phyloP scores from a whole-genome alignment of 1,139 yeast genomes.

The Blastobotrys ciferrii region DNA sequence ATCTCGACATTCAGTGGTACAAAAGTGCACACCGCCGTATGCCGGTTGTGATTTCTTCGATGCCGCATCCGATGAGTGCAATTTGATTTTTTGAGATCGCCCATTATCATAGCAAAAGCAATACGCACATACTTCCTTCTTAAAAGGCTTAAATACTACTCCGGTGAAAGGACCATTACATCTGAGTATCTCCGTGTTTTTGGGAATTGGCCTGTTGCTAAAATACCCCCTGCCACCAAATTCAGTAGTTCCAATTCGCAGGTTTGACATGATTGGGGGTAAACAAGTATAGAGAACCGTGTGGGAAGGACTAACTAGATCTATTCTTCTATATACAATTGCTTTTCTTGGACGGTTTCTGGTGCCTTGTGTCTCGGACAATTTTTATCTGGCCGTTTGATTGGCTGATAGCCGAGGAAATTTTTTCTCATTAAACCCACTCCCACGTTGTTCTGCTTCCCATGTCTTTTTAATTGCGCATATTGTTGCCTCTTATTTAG shows the following conservation, averaged over 20 bases:
- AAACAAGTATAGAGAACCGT: neutral
- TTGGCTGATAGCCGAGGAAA: neutral
- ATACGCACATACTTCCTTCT: constrained; percentile 61
- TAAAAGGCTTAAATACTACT: constrained; percentile 52
- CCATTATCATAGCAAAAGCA: constrained; percentile 58
- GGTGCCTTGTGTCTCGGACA: constrained; percentile 4
- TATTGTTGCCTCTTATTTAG: neutral
- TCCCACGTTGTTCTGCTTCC: constrained; percentile 2
- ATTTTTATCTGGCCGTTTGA: neutral
- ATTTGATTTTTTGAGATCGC: constrained; percentile 41
- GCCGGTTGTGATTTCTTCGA: constrained; percentile 24
- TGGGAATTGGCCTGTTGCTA: constrained; percentile 36
- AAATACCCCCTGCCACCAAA: constrained; percentile 66
- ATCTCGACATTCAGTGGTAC: constrained; percentile 47
- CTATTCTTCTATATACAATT: neutral
- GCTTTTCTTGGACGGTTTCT: neutral
- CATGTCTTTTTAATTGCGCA: neutral
- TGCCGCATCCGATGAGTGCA: constrained; percentile 18
- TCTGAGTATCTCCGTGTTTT: constrained; percentile 43
- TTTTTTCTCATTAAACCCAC: neutral
- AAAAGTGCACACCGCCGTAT: constrained; percentile 55
- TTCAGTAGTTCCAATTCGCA: constrained; percentile 22
- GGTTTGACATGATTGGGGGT: neutral
- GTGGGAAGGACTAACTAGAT: neutral
- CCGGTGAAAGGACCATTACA: constrained; percentile 48